Evolutionary conservation across 2,329 filamentous ascomycete genomes (phyloP), one percentile per base, ranked within the genome.

Genomic region (Pseudopithomyces maydicus): DNA sequence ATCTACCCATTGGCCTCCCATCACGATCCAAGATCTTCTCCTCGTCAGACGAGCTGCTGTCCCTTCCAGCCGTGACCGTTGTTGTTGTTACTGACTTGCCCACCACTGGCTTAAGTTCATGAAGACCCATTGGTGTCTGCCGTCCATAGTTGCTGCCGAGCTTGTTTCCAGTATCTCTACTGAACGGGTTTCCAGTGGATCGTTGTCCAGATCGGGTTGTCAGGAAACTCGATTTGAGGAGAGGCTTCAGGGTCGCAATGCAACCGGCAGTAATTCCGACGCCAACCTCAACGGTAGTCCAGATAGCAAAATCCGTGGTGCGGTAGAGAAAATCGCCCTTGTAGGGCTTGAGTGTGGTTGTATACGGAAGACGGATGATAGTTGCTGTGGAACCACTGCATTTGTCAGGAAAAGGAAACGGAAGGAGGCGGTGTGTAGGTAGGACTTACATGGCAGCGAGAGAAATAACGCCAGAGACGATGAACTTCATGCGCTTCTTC

Each of bases 381-480:
- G 70, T 68, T 47, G 69, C 70, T 32, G 69, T 70, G 2, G 69
- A 85, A 23, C 84, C 70, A 57, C 69, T 72, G 39, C 17, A 6
- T 3, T 11, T n/a, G 50, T 68, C 45, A 68, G 56, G 22, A 35
- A 38, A 10, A n/a, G 46, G n/a, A 6, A 23, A 38, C 11, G 39
- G 45, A 26, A 11, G 2, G 5, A 46, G 26, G 8, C 26, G 26
- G 11, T 11, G 14, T 11, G 42, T 15, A 10, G 8, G 23, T 2
- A 36, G 14, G 44, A 64, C 67, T 63, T 63, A 72, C 69, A 73
- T 65, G 19, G 71, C 69, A 14, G 70, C 71, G 72, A 88, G 78
- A 12, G 77, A 78, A 59, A 88, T 74, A 48, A 88, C 77, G 2
- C 76, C 75, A 15, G 81, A 79, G 26, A 87, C 73, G 1, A 83